Conservation (phyloP, 768 basidiomycete genomes). For the Leccinellum rugosiceps region DNA sequence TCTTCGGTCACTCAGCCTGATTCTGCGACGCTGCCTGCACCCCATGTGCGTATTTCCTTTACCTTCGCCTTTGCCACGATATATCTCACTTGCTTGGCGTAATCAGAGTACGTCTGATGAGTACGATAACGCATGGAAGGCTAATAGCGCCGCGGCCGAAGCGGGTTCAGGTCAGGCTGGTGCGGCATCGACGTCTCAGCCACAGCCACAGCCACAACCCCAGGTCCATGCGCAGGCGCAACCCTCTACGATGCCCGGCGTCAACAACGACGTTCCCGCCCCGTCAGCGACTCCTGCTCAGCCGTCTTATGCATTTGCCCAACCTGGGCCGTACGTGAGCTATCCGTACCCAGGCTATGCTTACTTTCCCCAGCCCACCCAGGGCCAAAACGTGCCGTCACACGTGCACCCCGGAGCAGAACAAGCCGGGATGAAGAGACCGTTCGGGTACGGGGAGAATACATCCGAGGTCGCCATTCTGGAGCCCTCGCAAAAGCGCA, state of each 20-base stretch:
- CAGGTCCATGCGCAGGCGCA: neutral
- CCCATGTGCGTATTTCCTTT: constrained; percentile 24
- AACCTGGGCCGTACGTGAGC: constrained; percentile 32
- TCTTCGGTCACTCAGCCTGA: constrained; percentile 23
- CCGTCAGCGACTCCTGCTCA: constrained; percentile 25
- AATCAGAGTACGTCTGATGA: constrained; percentile 46
- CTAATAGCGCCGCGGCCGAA: constrained; percentile 45
- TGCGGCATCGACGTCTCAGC: constrained; percentile 16
- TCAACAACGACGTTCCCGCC: constrained; percentile 17
- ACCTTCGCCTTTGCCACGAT: neutral
- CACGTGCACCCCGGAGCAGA: constrained; percentile 26
- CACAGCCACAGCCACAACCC: constrained; percentile 13
- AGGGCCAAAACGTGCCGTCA: constrained; percentile 20
- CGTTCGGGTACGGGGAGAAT: constrained; percentile 27
- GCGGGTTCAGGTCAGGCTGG: constrained; percentile 23
- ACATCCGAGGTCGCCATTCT: constrained; percentile 27
- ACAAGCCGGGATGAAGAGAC: constrained; percentile 27
- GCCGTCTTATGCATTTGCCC: constrained; percentile 31
- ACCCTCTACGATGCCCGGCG: constrained; percentile 18
- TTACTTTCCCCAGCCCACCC: constrained; percentile 29
- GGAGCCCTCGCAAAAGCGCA: constrained; percentile 51
- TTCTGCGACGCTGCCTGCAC: constrained; percentile 17
- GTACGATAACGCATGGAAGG: constrained; percentile 62
- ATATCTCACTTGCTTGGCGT: constrained; percentile 6
- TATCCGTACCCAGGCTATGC: constrained; percentile 36